Base-by-base conservation (phyloP, 1,284 basidiomycete genomes). In the Ustilago curta region DNA sequence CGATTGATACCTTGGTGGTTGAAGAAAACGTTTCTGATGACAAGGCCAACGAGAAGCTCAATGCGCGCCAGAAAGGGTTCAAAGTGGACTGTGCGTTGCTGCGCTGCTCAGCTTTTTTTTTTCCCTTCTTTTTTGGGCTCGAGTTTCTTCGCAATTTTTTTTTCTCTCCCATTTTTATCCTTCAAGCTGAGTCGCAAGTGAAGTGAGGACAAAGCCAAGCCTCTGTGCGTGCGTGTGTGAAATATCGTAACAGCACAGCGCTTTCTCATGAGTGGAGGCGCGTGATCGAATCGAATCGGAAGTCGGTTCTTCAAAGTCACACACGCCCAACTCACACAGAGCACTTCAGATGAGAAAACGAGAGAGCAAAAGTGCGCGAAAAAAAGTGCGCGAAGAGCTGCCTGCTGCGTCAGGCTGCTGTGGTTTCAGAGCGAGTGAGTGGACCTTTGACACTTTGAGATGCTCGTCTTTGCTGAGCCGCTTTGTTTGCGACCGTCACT, bases 261-360 rank as follows among this genome's bases (percentile, higher is more conserved):
- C 35, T 48, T 39, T 57, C 32, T 39, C 12, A 16, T 14, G 57
- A 12, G 27, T 8, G 57, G 9, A 14, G 44, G 19, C 21, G 42
- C 54, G 67, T 70, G 67, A 70, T 70, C 67, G 67, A 60, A 70
- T 64, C 61, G 67, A 60, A 52, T 60, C 67, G 67, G 60, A 70
- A 70, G 56, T 70, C 60, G 61, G 61, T 70, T 70, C 60, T 56
- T 27, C 25, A 45, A 55, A 55, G 42, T 55, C 53, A 55, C 29
- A 40, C 39, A 16, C 51, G 16, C 43, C n/a, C 54, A 37, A 44
- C 29, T 27, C 27, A 42, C n/a, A n/a, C n/a, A n/a, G n/a, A n/a
- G n/a, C n/a, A 14, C 32, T 31, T 49, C 44, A 7, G 35, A 37
- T 37, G 35, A 37, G 35, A 37, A 37, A 32, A n/a, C n/a, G n/a